These are phyloP conservation scores for Tilletia caries DNA, from an alignment of 1,284 basidiomycete genomes.

Conservation along the genomic window DNA sequence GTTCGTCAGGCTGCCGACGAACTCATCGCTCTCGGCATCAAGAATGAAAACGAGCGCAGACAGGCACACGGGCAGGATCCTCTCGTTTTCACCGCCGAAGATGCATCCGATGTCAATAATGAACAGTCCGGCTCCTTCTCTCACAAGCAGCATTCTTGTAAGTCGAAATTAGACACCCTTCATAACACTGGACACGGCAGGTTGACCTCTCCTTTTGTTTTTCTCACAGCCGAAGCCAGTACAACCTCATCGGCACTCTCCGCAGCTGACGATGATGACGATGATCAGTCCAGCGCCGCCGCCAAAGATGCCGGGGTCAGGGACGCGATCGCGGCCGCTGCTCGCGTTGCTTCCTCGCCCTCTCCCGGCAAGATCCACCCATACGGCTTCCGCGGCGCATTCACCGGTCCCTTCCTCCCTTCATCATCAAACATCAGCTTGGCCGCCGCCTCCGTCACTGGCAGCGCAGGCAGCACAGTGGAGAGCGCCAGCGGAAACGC, in stretches of 20 bases:
- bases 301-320: not conserved
- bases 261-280: not conserved
- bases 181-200: no score
- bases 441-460: not conserved
- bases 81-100: not conserved
- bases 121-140: not conserved
- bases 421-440: not conserved
- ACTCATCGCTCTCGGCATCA: slow-evolving; percentile 8
- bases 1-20: slow-evolving; percentile 11
- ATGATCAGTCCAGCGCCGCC: not conserved
- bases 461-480: not conserved
- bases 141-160: slow-evolving; percentile 1
- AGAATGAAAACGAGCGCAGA: slow-evolving; percentile 11
- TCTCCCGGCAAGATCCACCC: not conserved
- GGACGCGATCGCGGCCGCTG: not conserved
- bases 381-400: slow-evolving; percentile 3
- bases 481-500: not conserved
- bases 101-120: not conserved
- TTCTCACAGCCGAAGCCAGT: not conserved
- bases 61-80: not conserved
- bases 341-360: not conserved
- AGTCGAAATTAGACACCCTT: not conserved
- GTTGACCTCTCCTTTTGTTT: not conserved
- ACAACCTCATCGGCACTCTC: not conserved
- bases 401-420: not conserved